Evolutionary conservation across 1,139 yeast species (phyloP).

Genomic region (Kodamaea suecica): DNA sequence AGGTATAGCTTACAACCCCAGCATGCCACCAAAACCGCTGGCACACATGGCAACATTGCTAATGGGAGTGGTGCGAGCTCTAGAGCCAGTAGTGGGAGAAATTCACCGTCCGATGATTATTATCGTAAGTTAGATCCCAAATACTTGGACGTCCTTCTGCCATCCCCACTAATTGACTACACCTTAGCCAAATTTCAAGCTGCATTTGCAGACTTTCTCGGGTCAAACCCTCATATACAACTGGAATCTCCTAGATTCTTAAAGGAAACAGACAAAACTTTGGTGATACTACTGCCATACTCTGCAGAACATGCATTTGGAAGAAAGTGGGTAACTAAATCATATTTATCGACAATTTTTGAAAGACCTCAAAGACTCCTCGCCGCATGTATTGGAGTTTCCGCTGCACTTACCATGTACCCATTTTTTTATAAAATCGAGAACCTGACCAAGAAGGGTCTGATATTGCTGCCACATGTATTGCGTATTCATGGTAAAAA

Average conservation of each 20-base stretch:
- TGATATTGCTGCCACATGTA: constrained; percentile 59
- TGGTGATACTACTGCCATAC: constrained; percentile 56
- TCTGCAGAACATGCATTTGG: constrained; percentile 70
- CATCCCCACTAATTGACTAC: constrained; percentile 34
- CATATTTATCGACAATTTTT: constrained; percentile 67
- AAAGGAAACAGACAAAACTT: constrained; percentile 47
- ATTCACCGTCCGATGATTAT: constrained; percentile 10
- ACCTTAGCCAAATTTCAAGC: constrained; percentile 38
- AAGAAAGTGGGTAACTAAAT: constrained; percentile 71
- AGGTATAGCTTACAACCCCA: constrained; percentile 30
- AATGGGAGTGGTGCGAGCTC: constrained; percentile 1
- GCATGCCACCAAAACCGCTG: constrained; percentile 18
- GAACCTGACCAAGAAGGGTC: constrained; percentile 47
- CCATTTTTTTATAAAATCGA: constrained; percentile 58
- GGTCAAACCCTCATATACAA: constrained; percentile 54
- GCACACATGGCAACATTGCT: constrained; percentile 5
- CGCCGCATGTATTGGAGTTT: constrained; percentile 74
- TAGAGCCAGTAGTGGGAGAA: neutral
- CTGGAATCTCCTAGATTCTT: constrained; percentile 48
- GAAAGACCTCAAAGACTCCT: constrained; percentile 80
- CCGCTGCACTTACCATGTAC: constrained; percentile 70
- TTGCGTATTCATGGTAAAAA: constrained; percentile 67
- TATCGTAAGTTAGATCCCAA: constrained; percentile 17
- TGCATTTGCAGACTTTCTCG: constrained; percentile 47
- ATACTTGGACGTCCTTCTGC: constrained; percentile 27